phyloP scores from a whole-genome alignment of 2,329 filamentous ascomycete species.

The Nemania sp. region DNA sequence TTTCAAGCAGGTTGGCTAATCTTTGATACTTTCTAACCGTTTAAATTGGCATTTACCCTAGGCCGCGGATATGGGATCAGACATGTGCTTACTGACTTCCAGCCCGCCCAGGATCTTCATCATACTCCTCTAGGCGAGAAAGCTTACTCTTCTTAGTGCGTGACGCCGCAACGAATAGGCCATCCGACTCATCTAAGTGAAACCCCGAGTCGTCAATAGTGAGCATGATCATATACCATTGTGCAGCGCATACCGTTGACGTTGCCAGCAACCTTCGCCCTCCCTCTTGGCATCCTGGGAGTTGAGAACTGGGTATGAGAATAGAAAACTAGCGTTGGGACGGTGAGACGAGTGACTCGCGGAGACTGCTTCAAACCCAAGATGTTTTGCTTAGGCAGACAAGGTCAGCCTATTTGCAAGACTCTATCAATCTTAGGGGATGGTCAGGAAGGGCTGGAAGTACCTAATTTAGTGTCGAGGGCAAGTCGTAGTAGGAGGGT shows the following conservation, averaged over 20 bases:
- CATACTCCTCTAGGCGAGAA: constrained; percentile 48
- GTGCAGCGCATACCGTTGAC: constrained; percentile 28
- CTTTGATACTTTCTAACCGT: constrained; percentile 43
- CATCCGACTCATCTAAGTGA: constrained; percentile 34
- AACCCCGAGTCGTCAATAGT: constrained; percentile 16
- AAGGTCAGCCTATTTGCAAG: background rate
- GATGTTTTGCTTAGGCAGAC: background rate
- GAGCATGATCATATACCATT: background rate
- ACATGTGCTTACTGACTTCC: constrained; percentile 41
- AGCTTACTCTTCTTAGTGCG: constrained; percentile 40
- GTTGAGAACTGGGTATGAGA: background rate
- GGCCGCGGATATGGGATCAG: background rate
- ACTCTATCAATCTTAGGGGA: background rate
- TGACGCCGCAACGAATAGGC: constrained; percentile 25
- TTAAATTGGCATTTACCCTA: background rate
- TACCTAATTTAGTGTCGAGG: background rate
- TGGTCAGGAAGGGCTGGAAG: background rate
- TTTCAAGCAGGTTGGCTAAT: constrained; percentile 48
- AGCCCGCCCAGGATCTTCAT: constrained; percentile 47
- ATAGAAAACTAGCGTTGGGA: background rate
- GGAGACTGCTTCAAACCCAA: background rate
- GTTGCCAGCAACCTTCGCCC: background rate
- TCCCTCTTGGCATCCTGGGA: constrained; percentile 25
- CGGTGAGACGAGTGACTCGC: background rate
- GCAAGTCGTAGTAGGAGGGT: background rate